phyloP scores from a whole-genome alignment of 1,139 yeast species.

The Hemisphaericaspora xylanilytica region DNA sequence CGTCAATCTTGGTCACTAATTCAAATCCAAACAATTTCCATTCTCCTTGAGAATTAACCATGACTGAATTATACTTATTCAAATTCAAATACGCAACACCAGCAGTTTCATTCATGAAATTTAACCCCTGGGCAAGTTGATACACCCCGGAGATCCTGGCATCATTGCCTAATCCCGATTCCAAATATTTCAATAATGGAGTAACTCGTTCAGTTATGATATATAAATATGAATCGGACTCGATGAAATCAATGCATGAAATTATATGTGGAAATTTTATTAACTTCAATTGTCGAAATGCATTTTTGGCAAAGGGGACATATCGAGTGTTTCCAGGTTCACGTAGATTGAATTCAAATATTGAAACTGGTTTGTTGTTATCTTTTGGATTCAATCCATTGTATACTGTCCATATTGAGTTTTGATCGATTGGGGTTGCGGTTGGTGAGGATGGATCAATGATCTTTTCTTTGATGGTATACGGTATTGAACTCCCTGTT shows the following conservation, averaged over 20 bases:
- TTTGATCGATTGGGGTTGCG: conserved; percentile 12
- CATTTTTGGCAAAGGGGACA: conserved; percentile 53
- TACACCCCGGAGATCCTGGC: conserved; percentile 58
- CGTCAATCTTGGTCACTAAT: conserved; percentile 46
- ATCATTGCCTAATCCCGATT: conserved; percentile 29
- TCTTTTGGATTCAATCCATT: conserved; percentile 46
- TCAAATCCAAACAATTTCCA: conserved; percentile 90
- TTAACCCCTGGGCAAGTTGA: conserved; percentile 53
- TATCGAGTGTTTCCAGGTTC: conserved; percentile 34
- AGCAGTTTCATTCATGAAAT: conserved; percentile 63
- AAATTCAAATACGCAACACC: conserved; percentile 66
- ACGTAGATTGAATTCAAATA: conserved; percentile 60
- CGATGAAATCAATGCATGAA: conserved; percentile 65
- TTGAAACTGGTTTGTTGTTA: conserved; percentile 42
- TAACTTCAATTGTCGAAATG: conserved; percentile 61
- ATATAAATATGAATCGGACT: conserved; percentile 58
- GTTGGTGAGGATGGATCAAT: conserved; percentile 22
- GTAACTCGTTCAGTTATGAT: conserved; percentile 73
- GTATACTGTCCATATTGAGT: conserved; percentile 49
- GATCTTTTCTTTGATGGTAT: conserved; percentile 48
- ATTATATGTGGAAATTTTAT: conserved; percentile 79
- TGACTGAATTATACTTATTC: conserved; percentile 51
- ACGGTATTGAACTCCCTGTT: conserved; percentile 57
- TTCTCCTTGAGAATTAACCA: conserved; percentile 65
- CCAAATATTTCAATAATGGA: conserved; percentile 50